Percentiles rank a stretch among this genome's conserved stretches.
Evolutionary conservation across 495 filamentous ascomycete genomes (phyloP).

Genomic region (Copromyces sp.): DNA sequence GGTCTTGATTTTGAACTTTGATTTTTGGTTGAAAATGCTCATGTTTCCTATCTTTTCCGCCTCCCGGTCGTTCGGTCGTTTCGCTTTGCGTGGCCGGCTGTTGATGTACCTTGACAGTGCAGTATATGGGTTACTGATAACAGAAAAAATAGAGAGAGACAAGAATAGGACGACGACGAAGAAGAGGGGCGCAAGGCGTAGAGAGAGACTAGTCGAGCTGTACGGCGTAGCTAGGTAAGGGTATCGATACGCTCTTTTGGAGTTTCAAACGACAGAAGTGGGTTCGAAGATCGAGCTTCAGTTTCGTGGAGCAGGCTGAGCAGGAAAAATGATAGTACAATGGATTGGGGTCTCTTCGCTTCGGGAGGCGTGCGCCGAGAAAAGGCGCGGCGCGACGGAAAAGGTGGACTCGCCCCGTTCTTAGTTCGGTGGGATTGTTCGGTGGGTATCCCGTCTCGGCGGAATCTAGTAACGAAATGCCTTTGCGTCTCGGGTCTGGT

Average conservation of each 20-base stretch:
- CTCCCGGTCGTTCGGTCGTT: not conserved
- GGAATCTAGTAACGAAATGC: not conserved
- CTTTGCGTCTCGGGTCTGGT: not conserved
- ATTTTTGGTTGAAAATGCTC: slow-evolving; percentile 30
- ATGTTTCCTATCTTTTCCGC: slow-evolving; percentile 8
- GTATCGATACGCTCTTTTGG: not conserved
- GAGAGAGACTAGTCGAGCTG: not conserved
- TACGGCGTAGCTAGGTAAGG: not conserved
- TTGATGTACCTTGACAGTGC: not conserved
- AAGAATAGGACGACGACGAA: not conserved
- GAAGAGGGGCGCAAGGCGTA: not conserved
- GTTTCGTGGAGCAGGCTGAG: not conserved
- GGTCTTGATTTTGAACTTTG: slow-evolving; percentile 26
- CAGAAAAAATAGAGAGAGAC: not conserved
- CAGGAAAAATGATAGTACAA: not conserved
- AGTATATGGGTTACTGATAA: not conserved
- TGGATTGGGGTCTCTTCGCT: not conserved
- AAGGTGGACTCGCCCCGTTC: not conserved
- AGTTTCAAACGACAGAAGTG: not conserved
- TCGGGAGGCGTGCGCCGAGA: not conserved
- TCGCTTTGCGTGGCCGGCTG: not conserved
- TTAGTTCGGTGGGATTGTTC: not conserved
- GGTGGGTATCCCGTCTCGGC: not conserved
- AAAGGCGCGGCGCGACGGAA: not conserved
- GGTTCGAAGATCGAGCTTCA: not conserved